phyloP scores from a whole-genome alignment of 768 basidiomycete genomes.

The Chiua virens region DNA sequence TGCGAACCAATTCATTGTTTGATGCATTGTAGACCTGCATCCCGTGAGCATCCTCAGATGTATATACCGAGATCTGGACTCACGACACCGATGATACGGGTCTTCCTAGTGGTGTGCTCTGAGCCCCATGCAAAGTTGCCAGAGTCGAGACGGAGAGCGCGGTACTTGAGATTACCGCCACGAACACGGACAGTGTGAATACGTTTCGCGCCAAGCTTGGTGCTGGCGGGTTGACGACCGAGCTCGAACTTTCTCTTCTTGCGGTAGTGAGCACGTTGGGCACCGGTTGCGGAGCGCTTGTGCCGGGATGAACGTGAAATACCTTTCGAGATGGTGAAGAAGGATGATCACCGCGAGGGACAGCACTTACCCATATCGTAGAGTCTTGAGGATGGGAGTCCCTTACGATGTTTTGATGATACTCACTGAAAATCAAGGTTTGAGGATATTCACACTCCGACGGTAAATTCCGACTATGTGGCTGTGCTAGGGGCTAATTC shows the following conservation, averaged over 20 bases:
- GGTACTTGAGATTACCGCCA: conserved; percentile 93
- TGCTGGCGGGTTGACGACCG: conserved; percentile 96
- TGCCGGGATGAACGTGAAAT: conserved; percentile 96
- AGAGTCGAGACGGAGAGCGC: conserved; percentile 92
- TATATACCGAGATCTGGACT: conserved; percentile 35
- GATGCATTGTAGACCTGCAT: conserved; percentile 94
- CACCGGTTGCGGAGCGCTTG: conserved; percentile 93
- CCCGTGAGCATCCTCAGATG: conserved; percentile 5
- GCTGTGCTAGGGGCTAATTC: conserved; percentile 3
- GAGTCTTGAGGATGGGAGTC: conserved; percentile 65
- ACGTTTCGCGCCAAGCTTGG: conserved; percentile 94
- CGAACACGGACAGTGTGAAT: conserved; percentile 93
- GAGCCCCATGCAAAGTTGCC: conserved; percentile 99
- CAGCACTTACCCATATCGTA: conserved; percentile 72
- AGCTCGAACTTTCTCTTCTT: conserved; percentile 99
- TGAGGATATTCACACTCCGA: conserved; percentile 28
- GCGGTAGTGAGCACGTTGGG: conserved; percentile 92
- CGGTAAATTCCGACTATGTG: conserved; percentile 25
- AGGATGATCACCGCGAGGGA: conserved; percentile 6
- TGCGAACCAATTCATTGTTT: conserved; percentile 99
- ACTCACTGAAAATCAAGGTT: conserved; percentile 40
- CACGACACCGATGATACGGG: conserved; percentile 94
- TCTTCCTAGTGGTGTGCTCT: conserved; percentile 92
- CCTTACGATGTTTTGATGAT: conserved; percentile 54
- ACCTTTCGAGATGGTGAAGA: conserved; percentile 52